Percentiles rank a stretch among this genome's conserved stretches.
phyloP scores from a whole-genome alignment of 768 basidiomycete species.

The Cubamyces sp. region DNA sequence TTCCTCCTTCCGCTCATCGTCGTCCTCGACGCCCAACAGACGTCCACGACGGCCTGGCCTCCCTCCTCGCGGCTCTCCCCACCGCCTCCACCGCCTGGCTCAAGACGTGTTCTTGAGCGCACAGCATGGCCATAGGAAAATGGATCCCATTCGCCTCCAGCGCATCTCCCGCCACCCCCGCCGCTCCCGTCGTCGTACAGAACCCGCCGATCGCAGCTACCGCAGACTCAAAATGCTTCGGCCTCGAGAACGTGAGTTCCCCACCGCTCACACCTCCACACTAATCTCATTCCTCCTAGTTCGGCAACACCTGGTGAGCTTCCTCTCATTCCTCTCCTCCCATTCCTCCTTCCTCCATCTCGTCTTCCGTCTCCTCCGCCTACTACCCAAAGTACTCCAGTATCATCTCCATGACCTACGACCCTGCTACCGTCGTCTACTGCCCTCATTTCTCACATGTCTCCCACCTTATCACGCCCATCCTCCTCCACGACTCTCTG shows the following conservation, averaged over 20 bases:
- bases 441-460: too few species aligned
- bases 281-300: conserved; percentile 49
- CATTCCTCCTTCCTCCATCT: neutral
- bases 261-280: conserved; percentile 15
- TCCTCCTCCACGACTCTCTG: too few species aligned
- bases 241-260: conserved; percentile 90
- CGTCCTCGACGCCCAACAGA: neutral
- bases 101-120: conserved; percentile 13
- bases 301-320: conserved; percentile 92
- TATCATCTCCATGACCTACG: too few species aligned
- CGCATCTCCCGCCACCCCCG: conserved; percentile 22
- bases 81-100: neutral
- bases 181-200: conserved; percentile 26
- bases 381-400: too few species aligned
- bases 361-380: too few species aligned
- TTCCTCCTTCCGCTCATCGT: neutral
- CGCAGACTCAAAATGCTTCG: conserved; percentile 87
- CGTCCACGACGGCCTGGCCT: neutral
- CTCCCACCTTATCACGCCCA: too few species aligned
- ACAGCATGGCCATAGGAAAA: conserved; percentile 33
- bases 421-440: too few species aligned
- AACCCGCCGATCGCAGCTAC: conserved; percentile 41
- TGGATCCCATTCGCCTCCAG: conserved; percentile 34
- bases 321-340: neutral
- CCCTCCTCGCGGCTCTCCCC: conserved; percentile 9